Evolutionary conservation across 78 protist genomes (phyloP).

Genomic region (Tieghemostelium lacteum): DNA sequence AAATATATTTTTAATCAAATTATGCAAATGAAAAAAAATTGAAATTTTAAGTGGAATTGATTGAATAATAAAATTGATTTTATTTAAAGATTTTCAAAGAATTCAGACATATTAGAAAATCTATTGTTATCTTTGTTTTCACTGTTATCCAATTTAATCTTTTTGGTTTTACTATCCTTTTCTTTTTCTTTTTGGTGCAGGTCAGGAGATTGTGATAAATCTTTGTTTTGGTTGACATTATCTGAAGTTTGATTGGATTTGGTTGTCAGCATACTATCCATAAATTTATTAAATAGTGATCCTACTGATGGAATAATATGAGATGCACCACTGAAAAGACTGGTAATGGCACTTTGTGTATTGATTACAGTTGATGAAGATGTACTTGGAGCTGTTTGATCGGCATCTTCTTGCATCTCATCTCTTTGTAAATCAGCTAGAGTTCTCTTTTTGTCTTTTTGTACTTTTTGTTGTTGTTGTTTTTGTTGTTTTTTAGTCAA

Average conservation of each 20-base stretch:
- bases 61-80: no score
- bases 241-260: not conserved
- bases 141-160: no score
- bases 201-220: no score
- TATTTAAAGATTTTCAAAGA: no score
- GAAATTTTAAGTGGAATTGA: no score
- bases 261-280: slow-evolving; percentile 61
- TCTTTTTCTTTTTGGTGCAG: no score
- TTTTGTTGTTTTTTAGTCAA: not conserved
- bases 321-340: slow-evolving; percentile 47
- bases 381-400: not conserved
- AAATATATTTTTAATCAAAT: no score
- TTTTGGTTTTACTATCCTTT: no score
- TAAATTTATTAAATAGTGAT: slow-evolving; percentile 45
- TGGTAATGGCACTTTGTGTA: not conserved
- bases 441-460: not conserved
- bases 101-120: no score
- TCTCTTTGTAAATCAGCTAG: not conserved
- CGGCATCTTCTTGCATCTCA: not conserved
- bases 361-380: not conserved
- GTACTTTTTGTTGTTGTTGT: not conserved
- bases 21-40: no score
- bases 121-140: no score
- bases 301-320: slow-evolving; percentile 77
- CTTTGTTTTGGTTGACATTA: not conserved